Percentiles rank a stretch among this genome's conserved stretches.
Conservation (phyloP, 305 asterid genomes). For the Fraxinus floribunda region DNA sequence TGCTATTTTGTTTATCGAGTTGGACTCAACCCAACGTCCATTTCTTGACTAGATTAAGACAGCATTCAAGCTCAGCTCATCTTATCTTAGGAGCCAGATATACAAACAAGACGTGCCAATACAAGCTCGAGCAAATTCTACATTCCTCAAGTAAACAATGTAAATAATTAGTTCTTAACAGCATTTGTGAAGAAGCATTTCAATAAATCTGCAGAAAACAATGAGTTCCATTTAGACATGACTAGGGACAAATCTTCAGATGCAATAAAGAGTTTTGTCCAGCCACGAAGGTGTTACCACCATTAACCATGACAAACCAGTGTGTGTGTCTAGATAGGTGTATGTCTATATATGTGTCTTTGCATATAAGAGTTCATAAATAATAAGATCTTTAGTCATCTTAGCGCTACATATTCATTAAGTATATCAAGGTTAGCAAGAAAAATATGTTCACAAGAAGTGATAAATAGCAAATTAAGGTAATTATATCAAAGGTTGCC, state of each 20-base stretch:
- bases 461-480: conserved; percentile 10
- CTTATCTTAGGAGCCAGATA: not conserved
- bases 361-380: not conserved
- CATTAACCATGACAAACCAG: not conserved
- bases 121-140: not conserved
- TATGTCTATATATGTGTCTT: not conserved
- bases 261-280: not conserved
- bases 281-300: not conserved
- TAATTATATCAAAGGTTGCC: conserved; percentile 6
- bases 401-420: not conserved
- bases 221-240: not conserved
- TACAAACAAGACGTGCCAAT: not conserved
- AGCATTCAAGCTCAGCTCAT: not conserved
- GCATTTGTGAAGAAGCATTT: not conserved
- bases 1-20: not conserved
- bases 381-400: not conserved
- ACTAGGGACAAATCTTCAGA: not conserved
- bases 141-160: not conserved
- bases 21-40: not conserved
- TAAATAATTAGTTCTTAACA: not conserved
- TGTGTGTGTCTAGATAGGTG: not conserved
- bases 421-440: not conserved
- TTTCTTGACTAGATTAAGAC: not conserved
- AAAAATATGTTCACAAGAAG: conserved; percentile 15
- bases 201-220: not conserved